Evolutionary conservation across 139 green algal species (phyloP), one percentile per base, ranked within the genome.

Genomic region (Chara braunii): DNA sequence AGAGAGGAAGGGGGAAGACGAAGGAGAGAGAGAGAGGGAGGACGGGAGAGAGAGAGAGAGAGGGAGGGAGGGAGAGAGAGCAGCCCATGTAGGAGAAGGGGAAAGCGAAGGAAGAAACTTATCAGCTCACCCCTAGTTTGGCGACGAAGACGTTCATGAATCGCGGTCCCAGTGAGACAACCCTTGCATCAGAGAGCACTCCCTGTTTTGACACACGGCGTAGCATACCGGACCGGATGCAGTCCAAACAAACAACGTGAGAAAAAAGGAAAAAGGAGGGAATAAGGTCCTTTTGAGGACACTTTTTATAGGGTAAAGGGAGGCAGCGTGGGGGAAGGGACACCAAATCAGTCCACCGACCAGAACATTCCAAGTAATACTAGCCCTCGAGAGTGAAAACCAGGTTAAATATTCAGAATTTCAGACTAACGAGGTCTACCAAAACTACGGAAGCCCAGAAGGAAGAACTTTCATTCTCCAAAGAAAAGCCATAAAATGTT

Each of bases 81-180:
- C 2, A 11, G 26, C 37, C 22, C 3, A 64, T 36, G 56, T 9
- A 65, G 31, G 22, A 65, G 56, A 43, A 43, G 0, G 43, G 40
- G 8, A 66, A 65, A 11, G 56, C 34, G 2, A 64, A 3, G 12
- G 36, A 37, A 2, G 34, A 26, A 42, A 22, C 18, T 26, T 18
- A 18, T 48, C 51, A 1, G n/a, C 6, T 36, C 32, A 73, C 64
- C 52, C 64, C 64, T 45, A 73, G 36, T 22, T 18, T 59, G 5
- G 85, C 78, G 2, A 96, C 45, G 72, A 87, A 97, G 6, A 83
- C 74, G 24, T 67, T 77, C 50, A 95, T 82, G 78, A 85, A 95
- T 31, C 83, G 73, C 23, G 85, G 84, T 1, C 81, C 84, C 2
- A 94, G 29, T 24, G 61, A 51, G 4, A 78, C 62, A 2, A 94